Evolutionary conservation across 1,284 basidiomycete species (phyloP), one percentile per base, ranked within the genome.

Genomic region (Marasmius fiardii): DNA sequence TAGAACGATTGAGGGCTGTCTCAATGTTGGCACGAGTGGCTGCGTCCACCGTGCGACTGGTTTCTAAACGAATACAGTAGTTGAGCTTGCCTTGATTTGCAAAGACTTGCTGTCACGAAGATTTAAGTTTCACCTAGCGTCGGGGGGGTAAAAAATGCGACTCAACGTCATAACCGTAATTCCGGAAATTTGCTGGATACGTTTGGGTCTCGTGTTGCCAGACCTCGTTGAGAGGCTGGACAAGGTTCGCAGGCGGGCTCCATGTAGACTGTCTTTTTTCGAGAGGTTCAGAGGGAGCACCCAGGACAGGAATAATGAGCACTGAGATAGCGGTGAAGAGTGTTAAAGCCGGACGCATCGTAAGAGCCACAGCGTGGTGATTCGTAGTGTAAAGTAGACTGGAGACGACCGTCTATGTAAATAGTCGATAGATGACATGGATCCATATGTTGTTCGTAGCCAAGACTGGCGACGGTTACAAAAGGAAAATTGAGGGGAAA

Each of bases 21-120:
- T 53, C 33, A 26, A 60, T 51, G 11, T 48, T 47, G 23, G 52
- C 47, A 6, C 58, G 51, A 16, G 48, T 24, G 16, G 56, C 56
- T 28, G 31, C 52, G 21, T 52, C 35, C n/a, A 52, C 39, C 10
- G 51, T 50, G 7, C 31, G 14, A 20, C 45, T 31, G 35, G 51
- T 51, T 34, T 58, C 56, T 52, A 52, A 58, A 21, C 58, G 56
- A 20, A 60, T 56, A 28, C 56, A 60, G 39, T 53, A 49, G 43
- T 60, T 58, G 56, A 56, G 24, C 24, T 49, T 34, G 16, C 58
- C 58, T 20, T 53, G 45, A 37, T 51, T 47, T 5, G 58, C 55
- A n/a, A 59, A 54, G 47, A 59, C 39, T 54, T 57, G 55, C 26
- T 54, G 33, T 54, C 21, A 28, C n/a, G n/a, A n/a, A n/a, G n/a